Evolutionary conservation across 2,329 filamentous ascomycete genomes (phyloP), one percentile per base, ranked within the genome.

Genomic region (Hirsutella rhossiliensis): DNA sequence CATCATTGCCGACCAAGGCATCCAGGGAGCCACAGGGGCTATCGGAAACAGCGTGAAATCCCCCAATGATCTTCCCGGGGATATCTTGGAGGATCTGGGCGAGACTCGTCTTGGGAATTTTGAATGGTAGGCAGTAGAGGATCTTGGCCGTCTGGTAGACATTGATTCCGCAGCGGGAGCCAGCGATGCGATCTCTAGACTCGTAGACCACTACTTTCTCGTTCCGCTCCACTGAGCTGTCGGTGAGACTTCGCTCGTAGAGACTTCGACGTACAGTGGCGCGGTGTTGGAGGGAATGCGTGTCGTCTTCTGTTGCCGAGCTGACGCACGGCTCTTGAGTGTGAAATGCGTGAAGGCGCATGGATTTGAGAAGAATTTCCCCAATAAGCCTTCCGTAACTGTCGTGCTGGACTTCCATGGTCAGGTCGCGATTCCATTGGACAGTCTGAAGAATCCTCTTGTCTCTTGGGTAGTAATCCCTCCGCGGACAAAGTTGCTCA

Each of bases 1-100:
- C 42, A 0, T 40, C 27, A n/a, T 32, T 34, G 7, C 45, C 42
- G 9, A 50, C 42, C 36, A 48, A 40, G 5, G 23, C 38, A 11
- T 43, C 28, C 7, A 50, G 43, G 2, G 46, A 41, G 43, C n/a
- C 3, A 3, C 12, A 9, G 3, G 27, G 18, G 7, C 12, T 11
- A 11, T 38, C 1, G 1, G 27, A 17, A n/a, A 37, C 19, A 15
- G 18, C n/a, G 12, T 17, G 15, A 20, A 44, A 44, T 2, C 42
- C 42, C 3, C 42, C 42, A 17, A 44, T 34, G 3, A 40, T 4
- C 19, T 44, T 28, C 2, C 38, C 38, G 13, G 28, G 4, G 18
- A 44, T 27, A 3, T 12, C 12, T n/a, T 29, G 17, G n/a, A 44
- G 3, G 2, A 44, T n/a, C 8, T 28, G 9, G 17, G 6, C 5